These are phyloP conservation scores for Fusarium sp. DNA, from an alignment of 2,329 filamentous ascomycete genomes.

Conservation along the genomic window DNA sequence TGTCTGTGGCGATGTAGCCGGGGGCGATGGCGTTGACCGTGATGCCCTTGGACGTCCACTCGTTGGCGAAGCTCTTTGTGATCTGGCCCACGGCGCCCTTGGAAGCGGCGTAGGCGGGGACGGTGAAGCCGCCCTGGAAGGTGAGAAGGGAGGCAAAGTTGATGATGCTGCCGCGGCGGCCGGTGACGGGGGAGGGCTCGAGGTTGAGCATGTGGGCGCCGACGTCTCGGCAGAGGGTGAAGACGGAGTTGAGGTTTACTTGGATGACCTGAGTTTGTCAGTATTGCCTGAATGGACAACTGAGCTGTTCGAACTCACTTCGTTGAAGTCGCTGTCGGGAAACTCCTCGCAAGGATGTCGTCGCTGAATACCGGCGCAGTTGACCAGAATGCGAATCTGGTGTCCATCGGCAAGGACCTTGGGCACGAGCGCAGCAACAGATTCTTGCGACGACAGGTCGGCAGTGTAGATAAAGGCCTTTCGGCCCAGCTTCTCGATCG, in stretches of 20 bases:
- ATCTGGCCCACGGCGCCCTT: slow-evolving; percentile 89
- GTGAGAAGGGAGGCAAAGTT: slow-evolving; percentile 86
- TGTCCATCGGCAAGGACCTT: slow-evolving; percentile 71
- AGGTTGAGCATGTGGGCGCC: slow-evolving; percentile 82
- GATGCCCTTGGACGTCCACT: slow-evolving; percentile 84
- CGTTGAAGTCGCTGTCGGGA: slow-evolving; percentile 81
- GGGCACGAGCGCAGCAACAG: slow-evolving; percentile 72
- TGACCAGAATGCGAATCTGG: slow-evolving; percentile 81
- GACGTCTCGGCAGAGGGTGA: slow-evolving; percentile 81
- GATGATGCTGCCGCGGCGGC: slow-evolving; percentile 78
- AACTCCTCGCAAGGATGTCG: slow-evolving; percentile 82
- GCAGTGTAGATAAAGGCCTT: slow-evolving; percentile 75
- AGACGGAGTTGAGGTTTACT: slow-evolving; percentile 87
- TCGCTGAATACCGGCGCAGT: slow-evolving; percentile 88
- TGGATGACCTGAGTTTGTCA: slow-evolving; percentile 72
- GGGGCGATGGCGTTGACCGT: slow-evolving; percentile 91
- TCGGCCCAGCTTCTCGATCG: slow-evolving; percentile 74
- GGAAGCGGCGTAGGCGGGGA: slow-evolving; percentile 87
- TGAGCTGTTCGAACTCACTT: slow-evolving; percentile 53
- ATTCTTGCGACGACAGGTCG: slow-evolving; percentile 72
- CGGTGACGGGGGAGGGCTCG: slow-evolving; percentile 57
- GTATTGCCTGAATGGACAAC: not conserved
- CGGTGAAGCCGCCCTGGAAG: slow-evolving; percentile 89
- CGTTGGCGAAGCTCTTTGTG: slow-evolving; percentile 87
- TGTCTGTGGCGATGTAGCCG: slow-evolving; percentile 93